phyloP scores from a whole-genome alignment of 1,284 basidiomycete species.

The Papiliotrema terrestris region DNA sequence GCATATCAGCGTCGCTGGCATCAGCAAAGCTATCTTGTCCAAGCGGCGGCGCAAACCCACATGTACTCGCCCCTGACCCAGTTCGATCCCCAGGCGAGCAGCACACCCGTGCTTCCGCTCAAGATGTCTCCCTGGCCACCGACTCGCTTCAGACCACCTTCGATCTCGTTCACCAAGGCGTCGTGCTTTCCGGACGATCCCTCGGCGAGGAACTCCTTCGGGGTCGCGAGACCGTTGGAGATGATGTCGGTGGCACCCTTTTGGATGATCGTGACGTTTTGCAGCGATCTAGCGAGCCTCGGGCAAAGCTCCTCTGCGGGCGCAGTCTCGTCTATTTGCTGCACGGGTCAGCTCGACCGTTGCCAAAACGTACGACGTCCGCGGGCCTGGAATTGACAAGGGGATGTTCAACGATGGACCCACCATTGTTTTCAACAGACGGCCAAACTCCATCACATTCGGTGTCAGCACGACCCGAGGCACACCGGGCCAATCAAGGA shows the following conservation, averaged over 20 bases:
- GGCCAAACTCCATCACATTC: constrained; percentile 89
- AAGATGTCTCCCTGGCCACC: constrained; percentile 95
- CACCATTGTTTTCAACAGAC: constrained; percentile 71
- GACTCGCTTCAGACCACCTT: constrained; percentile 85
- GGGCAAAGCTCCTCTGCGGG: constrained; percentile 57
- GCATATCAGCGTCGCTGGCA: constrained; percentile 50
- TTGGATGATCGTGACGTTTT: constrained; percentile 86
- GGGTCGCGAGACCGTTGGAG: constrained; percentile 46
- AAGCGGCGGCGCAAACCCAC: constrained; percentile 23
- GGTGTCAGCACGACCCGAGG: constrained; percentile 65
- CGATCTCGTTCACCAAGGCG: constrained; percentile 62
- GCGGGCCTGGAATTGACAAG: too few relatives aligned
- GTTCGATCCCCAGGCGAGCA: constrained; percentile 91
- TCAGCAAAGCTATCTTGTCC: neutral
- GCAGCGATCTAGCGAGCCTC: constrained; percentile 65
- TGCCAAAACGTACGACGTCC: too few relatives aligned
- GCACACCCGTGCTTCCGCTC: constrained; percentile 78
- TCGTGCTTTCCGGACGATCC: constrained; percentile 16
- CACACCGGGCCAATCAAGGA: constrained; percentile 59
- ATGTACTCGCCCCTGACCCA: constrained; percentile 76
- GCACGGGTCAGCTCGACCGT: neutral
- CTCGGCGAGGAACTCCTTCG: constrained; percentile 21
- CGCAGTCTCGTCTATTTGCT: constrained; percentile 52
- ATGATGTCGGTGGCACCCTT: constrained; percentile 69
- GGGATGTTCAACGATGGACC: constrained; percentile 39